Evolutionary conservation across 2,329 filamentous ascomycete genomes (phyloP).

Genomic region (Colletotrichum aenigma): DNA sequence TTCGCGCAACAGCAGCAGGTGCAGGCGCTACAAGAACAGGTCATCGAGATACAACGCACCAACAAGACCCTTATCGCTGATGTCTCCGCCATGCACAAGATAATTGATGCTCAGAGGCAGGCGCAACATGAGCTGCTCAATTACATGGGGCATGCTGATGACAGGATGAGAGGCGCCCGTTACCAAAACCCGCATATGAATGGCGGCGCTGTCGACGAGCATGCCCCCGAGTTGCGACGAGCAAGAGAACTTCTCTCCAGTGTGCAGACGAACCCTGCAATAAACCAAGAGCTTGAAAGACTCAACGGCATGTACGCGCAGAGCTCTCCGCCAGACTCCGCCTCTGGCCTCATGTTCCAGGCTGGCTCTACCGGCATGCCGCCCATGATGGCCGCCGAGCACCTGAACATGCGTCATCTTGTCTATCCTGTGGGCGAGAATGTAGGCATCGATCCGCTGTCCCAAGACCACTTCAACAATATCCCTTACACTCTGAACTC

Average conservation of each 20-base stretch:
- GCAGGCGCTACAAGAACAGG: constrained; percentile 83
- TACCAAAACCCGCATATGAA: constrained; percentile 39
- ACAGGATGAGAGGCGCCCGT: constrained; percentile 46
- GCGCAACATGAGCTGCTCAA: constrained; percentile 62
- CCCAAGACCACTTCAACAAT: constrained; percentile 91
- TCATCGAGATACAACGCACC: constrained; percentile 73
- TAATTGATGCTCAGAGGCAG: constrained; percentile 62
- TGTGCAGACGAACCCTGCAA: constrained; percentile 54
- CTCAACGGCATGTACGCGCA: constrained; percentile 58
- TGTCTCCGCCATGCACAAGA: constrained; percentile 64
- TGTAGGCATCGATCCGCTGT: constrained; percentile 93
- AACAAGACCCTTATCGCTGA: constrained; percentile 68
- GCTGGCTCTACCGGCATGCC: constrained; percentile 31
- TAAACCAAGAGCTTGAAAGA: constrained; percentile 60
- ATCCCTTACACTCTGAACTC: constrained; percentile 79
- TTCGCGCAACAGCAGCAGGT: constrained; percentile 92
- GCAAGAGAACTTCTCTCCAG: constrained; percentile 61
- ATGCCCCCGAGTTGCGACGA: constrained; percentile 57
- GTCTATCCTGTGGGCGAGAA: constrained; percentile 92
- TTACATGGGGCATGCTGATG: constrained; percentile 55
- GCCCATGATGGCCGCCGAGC: constrained; percentile 57
- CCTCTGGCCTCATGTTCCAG: constrained; percentile 63
- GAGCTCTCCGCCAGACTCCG: constrained; percentile 58
- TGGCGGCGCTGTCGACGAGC: constrained; percentile 48
- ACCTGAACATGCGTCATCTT: constrained; percentile 65